Evolutionary conservation across 208 protist species (phyloP).

Genomic region (Leptomonas pyrrhocoris): DNA sequence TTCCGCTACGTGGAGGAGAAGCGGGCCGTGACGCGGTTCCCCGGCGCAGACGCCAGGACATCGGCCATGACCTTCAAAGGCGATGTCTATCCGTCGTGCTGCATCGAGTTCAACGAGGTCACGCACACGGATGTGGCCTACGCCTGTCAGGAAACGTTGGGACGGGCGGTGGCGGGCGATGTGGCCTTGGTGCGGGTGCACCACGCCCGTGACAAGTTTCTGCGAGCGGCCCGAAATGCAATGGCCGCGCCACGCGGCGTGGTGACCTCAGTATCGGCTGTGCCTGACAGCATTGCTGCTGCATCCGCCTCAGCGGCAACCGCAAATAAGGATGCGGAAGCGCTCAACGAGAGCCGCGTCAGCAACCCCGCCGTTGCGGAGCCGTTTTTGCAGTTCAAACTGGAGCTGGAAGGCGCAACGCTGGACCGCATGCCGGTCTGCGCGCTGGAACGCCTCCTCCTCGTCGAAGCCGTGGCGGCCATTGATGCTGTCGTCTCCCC

Average conservation of each 20-base stretch:
- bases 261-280: neutral
- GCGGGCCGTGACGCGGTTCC: slow-evolving; percentile 28
- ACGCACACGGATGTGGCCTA: slow-evolving; percentile 44
- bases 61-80: slow-evolving; percentile 19
- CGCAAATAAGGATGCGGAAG: neutral
- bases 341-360: slow-evolving; percentile 12
- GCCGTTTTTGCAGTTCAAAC: slow-evolving; percentile 53
- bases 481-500: slow-evolving; percentile 28
- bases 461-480: slow-evolving; percentile 39
- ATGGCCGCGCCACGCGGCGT: slow-evolving; percentile 25
- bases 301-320: neutral
- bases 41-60: neutral
- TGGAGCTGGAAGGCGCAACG: slow-evolving; percentile 63
- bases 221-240: slow-evolving; percentile 20
- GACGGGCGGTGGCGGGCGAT: slow-evolving; percentile 49
- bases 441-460: slow-evolving; percentile 51
- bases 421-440: slow-evolving; percentile 58
- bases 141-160: slow-evolving; percentile 42
- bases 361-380: neutral
- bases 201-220: slow-evolving; percentile 61
- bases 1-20: slow-evolving; percentile 32
- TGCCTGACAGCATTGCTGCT: neutral
- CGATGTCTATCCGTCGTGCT: slow-evolving; percentile 33
- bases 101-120: slow-evolving; percentile 59
- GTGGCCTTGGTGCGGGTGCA: slow-evolving; percentile 68